Conservation (phyloP, 2,329 filamentous ascomycete genomes). For the Exophiala xenobiotica region DNA sequence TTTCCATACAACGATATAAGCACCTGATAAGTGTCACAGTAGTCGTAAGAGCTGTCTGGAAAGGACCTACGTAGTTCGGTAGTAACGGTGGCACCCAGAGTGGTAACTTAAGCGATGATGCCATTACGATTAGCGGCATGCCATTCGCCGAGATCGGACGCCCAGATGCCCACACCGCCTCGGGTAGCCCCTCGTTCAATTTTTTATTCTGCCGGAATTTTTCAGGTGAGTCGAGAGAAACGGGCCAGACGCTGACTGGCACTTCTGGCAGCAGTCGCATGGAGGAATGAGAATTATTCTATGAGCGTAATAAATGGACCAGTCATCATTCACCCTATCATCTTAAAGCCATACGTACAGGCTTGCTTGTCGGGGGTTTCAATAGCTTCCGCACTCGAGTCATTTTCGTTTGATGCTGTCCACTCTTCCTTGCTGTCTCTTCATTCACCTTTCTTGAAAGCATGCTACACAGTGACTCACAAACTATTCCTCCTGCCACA, state of each 20-base stretch:
- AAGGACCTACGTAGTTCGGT: too few species aligned
- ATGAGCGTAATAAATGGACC: not conserved
- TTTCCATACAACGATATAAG: too few species aligned
- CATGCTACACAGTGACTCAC: constrained; percentile 10
- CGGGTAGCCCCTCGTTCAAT: not conserved
- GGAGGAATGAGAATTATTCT: not conserved
- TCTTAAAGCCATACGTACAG: too few species aligned
- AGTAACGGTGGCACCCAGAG: too few species aligned
- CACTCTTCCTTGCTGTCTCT: not conserved
- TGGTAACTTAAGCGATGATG: not conserved
- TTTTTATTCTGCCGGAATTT: not conserved
- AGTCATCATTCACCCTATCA: not conserved
- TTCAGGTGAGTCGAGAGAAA: not conserved
- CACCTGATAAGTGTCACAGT: too few species aligned
- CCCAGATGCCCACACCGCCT: not conserved
- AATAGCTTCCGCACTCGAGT: not conserved
- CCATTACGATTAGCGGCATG: not conserved
- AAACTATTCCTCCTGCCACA: constrained; percentile 1
- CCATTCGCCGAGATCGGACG: not conserved
- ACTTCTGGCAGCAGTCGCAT: not conserved
- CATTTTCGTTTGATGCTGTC: not conserved
- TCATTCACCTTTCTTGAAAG: constrained; percentile 1
- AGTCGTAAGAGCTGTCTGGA: too few species aligned
- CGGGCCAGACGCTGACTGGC: not conserved
- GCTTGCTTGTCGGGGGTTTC: too few species aligned